Base-by-base conservation (phyloP, 2,329 filamentous ascomycete species). In the Claviceps humidiphila region DNA sequence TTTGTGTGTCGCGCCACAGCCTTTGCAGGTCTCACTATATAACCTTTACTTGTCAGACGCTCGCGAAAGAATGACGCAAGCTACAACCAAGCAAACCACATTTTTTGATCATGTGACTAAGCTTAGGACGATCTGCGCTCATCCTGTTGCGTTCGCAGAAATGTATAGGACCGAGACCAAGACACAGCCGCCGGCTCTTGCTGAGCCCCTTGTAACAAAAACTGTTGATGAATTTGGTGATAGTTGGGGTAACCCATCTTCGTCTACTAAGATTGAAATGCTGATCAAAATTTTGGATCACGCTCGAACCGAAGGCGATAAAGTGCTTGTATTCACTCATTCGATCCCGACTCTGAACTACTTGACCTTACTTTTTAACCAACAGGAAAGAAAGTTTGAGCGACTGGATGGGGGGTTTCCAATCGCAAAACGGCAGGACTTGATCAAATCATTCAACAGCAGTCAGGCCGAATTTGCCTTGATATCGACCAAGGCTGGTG, bases 401-500 rank as follows among this genome's bases (percentile, higher is more conserved):
- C 78, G 85, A 22, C 75, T 96, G 1, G 86, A 94, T 65, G 89
- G 90, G 2, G 66, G 59, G 0, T 84, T 84, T 0, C 60, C 64
- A 0, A 74, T 84, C 42, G 53, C 59, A 1, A 70, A 69, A 43
- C 81, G 90, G 9, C 85, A 89, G 63, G 63, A 66, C 1, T 67
- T 78, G 42, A 78, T 84, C 8, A 86, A 87, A 56, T 62, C 68
- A 0, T 95, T 95, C 72, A 90, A 93, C 58, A 61, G 63, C 0
- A 71, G 70, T 0, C 56, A 67, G 2, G 65, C 68, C 1, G 74
- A 81, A 24, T 73, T 94, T 0, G 87, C 87, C 61, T 71, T 96
- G 2, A 89, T 95, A 53, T 95, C 89, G 0, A 95, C 89, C 1
- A 81, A 68, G 54, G 88, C 90, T 8, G 90, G 89, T 22, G 88